Base-by-base conservation (phyloP, 441 rosid species). In the Bocquillonia castaneifolia region DNA sequence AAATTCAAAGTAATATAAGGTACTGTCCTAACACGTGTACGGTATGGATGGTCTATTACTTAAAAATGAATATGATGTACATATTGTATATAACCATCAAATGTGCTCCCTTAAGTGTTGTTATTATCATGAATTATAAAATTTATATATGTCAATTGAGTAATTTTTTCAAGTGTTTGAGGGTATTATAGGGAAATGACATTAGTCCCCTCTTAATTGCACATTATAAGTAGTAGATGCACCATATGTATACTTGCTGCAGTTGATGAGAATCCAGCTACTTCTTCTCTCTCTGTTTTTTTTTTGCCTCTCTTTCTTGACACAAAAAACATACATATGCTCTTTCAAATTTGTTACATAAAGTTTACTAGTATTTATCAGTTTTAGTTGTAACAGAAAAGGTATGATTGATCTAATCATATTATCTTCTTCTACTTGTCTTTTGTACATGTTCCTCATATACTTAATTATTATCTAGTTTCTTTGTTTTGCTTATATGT, bases 1-100 rank as follows among this genome's bases (percentile, higher is more conserved):
- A 42, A 42, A 42, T 42, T 5, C 15, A 12, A 13, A 14, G 15
- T 5, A 32, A 17, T 1, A 51, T 17, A 22, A 48, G 28, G 54
- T 48, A 40, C 54, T 36, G 83, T 75, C 74, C 82, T 63, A 77
- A 83, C 86, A 90, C 86, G 87, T 90, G 88, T 74, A 80, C 82
- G 83, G 73, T 52, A 56, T 44, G 12, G 77, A 79, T 64, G 77
- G 2, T 56, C 48, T 66, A 64, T 37, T 29, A 14, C 36, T 62
- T 70, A 14, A 31, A 53, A 2, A 22, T 31, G 81, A 67, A 13
- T 20, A 36, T n/a, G 83, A 76, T 66, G 61, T 66, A 47, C 62
- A 48, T 59, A 71, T 34, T 61, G n/a, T n/a, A n/a, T n/a, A 9
- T 64, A 59, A 31, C 63, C 67, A 63, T 53, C 57, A 61, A 53